Evolutionary conservation across 345 rosid species (phyloP), one percentile per base, ranked within the genome.

Genomic region (Xanthoceras sorbifolium): DNA sequence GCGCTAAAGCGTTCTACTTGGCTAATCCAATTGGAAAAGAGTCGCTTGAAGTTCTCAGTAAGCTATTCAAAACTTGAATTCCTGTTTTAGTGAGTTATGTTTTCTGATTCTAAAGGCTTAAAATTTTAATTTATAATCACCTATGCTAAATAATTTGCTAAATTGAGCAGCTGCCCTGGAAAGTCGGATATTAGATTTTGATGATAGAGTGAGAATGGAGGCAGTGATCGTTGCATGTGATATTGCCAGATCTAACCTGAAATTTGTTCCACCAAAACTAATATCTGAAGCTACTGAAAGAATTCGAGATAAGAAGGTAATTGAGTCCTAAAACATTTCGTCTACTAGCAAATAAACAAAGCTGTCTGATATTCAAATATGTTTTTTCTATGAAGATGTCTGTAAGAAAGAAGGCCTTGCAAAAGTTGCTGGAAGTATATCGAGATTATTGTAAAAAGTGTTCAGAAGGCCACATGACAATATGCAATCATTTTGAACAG

Each of bases 261-360:
- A 89, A 76, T 72, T 76, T 70, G 77, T 85, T 82, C 85, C 96
- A 52, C 76, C 82, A 61, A 86, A 78, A 76, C 71, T 95, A 59
- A 82, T 92, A 82, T 87, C 86, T 83, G 91, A 85, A 83, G 84
- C 88, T 64, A 78, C 79, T 75, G 97, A 95, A 83, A 92, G 99
- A 73, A 93, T 95, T 76, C 87, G 98, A 82, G 98, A 95, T 87
- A 95, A 93, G 91, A 95, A 92, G 97, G 99, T 88, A 85, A 40
- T 14, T 76, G 31, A 69, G 38, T 64, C 55, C 23, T 52, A 40
- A 44, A 76, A 29, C 7, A 20, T 57, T 73, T 1, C 76, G 50
- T 48, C 61, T 44, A 10, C 60, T 72, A 9, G 71, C n/a, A 61
- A 64, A 18, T 9, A 48, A 34, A 46, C n/a, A 38, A 74, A 54